Conservation (phyloP, 495 filamentous ascomycete genomes). For the Penicillium crystallinum region DNA sequence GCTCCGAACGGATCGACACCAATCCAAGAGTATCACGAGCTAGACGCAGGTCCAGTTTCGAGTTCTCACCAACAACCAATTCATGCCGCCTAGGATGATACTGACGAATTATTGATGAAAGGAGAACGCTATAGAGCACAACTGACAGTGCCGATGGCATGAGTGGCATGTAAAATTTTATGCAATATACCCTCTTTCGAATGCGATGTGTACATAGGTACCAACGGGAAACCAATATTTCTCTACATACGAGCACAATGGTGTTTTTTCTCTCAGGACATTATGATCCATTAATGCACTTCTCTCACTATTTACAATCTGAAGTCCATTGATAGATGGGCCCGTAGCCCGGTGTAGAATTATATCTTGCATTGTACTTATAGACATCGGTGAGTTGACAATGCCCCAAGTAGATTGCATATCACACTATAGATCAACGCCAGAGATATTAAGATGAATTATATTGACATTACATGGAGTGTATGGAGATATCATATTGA, state of each 20-base stretch:
- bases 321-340: too few species aligned
- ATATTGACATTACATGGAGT: not conserved
- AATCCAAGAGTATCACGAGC: conserved; percentile 13
- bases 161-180: too few species aligned
- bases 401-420: too few species aligned
- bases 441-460: not conserved
- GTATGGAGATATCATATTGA: conserved; percentile 14
- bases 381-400: too few species aligned
- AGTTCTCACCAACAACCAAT: conserved; percentile 20
- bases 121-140: not conserved
- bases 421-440: too few species aligned
- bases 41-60: conserved; percentile 18
- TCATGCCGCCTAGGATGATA: not conserved
- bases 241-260: too few species aligned
- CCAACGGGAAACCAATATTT: not conserved
- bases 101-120: not conserved
- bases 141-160: not conserved
- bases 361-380: too few species aligned
- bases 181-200: not conserved
- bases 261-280: too few species aligned
- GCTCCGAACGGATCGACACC: conserved; percentile 6
- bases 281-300: too few species aligned
- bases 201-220: not conserved
- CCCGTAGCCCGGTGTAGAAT: too few species aligned
- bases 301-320: too few species aligned